Conservation (phyloP, 2,329 filamentous ascomycete genomes). For the Sclerotinia minor region DNA sequence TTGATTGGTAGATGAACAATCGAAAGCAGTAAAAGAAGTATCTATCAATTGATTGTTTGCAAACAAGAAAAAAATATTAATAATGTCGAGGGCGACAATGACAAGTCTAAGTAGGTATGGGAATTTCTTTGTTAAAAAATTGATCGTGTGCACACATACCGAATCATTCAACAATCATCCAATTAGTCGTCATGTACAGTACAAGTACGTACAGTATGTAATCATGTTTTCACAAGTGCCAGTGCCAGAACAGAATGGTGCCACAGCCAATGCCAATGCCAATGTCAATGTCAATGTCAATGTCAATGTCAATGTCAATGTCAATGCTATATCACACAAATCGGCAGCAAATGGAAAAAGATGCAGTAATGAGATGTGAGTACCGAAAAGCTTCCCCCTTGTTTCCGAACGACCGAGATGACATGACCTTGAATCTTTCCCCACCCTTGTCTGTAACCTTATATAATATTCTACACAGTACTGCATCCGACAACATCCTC, state of each 20-base stretch:
- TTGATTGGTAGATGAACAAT: neutral
- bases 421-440: neutral
- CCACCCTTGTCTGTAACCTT: neutral
- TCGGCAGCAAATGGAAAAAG: slow-evolving; percentile 2
- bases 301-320: neutral
- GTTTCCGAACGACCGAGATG: slow-evolving; percentile 22
- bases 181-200: neutral
- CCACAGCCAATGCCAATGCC: neutral
- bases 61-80: slow-evolving; percentile 4
- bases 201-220: neutral
- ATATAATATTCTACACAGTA: neutral
- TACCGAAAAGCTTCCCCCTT: slow-evolving; percentile 13
- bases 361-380: neutral
- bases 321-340: neutral
- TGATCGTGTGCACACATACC: slow-evolving; percentile 3
- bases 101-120: neutral
- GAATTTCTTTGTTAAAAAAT: neutral
- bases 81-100: neutral
- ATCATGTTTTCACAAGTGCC: neutral
- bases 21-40: neutral
- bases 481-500: neutral
- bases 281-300: neutral
- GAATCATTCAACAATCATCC: no score
- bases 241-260: no score
- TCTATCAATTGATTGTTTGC: slow-evolving; percentile 12